Percentiles rank a stretch among this genome's conserved stretches.
These are phyloP conservation scores for Pontederia paniculata DNA, from an alignment of 176 grass and related monocot species.

Conservation along the genomic window DNA sequence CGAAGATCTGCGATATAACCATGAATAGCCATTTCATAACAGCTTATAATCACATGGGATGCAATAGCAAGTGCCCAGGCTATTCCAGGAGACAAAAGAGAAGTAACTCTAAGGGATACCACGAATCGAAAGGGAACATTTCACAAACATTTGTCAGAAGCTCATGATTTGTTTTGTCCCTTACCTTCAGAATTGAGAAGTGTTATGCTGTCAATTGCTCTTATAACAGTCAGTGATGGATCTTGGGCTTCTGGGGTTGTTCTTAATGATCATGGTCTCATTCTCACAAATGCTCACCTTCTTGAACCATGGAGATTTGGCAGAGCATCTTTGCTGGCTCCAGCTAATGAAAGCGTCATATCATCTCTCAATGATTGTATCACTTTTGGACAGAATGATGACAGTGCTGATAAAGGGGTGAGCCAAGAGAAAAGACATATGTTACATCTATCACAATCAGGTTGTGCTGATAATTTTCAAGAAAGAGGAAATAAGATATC, in stretches of 20 bases:
- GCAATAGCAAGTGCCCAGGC: conserved; percentile 50
- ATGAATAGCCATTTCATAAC: conserved; percentile 21
- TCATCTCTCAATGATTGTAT: conserved; percentile 12
- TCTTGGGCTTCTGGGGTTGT: conserved; percentile 95
- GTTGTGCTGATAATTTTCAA: conserved; percentile 26
- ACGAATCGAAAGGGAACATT: conserved; percentile 17
- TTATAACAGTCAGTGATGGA: conserved; percentile 62
- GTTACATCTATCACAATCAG: conserved; percentile 17
- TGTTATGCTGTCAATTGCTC: conserved; percentile 66
- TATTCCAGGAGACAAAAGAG: conserved; percentile 15
- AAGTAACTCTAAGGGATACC: conserved; percentile 22
- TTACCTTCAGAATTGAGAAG: conserved; percentile 27
- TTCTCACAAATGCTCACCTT: conserved; percentile 93
- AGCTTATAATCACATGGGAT: conserved; percentile 88
- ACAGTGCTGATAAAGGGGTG: conserved; percentile 1
- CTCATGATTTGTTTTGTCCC: conserved; percentile 14
- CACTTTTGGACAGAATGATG: not conserved
- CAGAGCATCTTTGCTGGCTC: conserved; percentile 49
- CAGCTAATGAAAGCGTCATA: conserved; percentile 32
- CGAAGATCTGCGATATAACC: conserved; percentile 8
- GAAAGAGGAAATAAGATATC: conserved; percentile 30
- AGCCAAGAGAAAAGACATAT: not conserved
- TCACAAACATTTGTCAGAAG: conserved; percentile 4
- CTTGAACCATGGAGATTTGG: conserved; percentile 96
- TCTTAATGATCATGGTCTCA: conserved; percentile 61